Conservation (phyloP, 2,329 filamentous ascomycete genomes). For the Aspergillus sp. region DNA sequence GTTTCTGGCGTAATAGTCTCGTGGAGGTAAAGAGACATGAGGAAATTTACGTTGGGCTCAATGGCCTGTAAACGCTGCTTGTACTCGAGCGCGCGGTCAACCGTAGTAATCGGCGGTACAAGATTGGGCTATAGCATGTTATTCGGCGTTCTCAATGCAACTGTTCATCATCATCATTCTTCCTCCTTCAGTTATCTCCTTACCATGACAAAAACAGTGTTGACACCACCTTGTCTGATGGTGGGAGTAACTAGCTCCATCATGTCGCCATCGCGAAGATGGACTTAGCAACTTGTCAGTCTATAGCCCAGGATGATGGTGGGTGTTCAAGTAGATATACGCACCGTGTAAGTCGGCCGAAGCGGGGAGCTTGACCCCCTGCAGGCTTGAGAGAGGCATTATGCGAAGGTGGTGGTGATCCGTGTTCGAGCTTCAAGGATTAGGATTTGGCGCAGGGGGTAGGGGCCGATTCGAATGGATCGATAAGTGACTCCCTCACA, state of each 20-base stretch:
- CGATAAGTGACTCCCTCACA: background rate
- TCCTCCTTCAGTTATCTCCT: conserved; percentile 5
- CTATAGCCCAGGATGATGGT: background rate
- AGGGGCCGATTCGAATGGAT: background rate
- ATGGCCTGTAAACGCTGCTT: conserved; percentile 60
- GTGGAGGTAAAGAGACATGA: conserved; percentile 73
- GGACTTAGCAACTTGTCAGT: conserved; percentile 47
- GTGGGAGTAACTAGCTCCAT: conserved; percentile 59
- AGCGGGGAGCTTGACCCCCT: conserved; percentile 55
- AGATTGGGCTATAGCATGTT: conserved; percentile 58
- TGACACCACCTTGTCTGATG: conserved; percentile 63
- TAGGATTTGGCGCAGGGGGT: background rate
- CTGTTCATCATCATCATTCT: background rate
- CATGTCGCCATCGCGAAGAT: conserved; percentile 66
- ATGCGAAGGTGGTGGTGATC: conserved; percentile 1
- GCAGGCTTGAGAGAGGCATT: conserved; percentile 36
- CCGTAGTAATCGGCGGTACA: conserved; percentile 62
- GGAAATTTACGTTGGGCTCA: conserved; percentile 63
- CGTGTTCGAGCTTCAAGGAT: background rate
- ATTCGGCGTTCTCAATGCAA: conserved; percentile 10
- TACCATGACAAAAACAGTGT: conserved; percentile 60
- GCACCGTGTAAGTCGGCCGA: conserved; percentile 64
- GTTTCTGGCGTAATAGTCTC: conserved; percentile 64
- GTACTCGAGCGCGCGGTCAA: conserved; percentile 66
- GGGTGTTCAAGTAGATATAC: conserved; percentile 10